phyloP scores from a whole-genome alignment of 805 yeast genomes.

The Suhomyces kilbournensis region DNA sequence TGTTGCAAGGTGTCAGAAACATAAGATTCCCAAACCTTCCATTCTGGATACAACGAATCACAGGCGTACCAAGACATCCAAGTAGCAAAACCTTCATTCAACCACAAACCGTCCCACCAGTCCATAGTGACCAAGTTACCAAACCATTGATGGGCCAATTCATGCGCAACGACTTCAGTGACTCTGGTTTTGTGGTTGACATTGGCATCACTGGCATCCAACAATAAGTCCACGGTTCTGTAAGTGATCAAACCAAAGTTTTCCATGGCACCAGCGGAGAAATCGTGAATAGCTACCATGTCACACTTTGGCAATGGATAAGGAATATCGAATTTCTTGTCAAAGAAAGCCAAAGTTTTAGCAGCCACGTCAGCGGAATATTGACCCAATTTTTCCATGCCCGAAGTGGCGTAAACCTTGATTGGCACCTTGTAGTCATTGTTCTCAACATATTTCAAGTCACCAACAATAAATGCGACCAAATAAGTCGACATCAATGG shows the following conservation, averaged over 20 bases:
- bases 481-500: slow-evolving; percentile 84
- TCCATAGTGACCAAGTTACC: slow-evolving; percentile 90
- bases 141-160: slow-evolving; percentile 90
- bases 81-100: slow-evolving; percentile 86
- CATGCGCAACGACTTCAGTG: slow-evolving; percentile 84
- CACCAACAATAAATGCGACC: slow-evolving; percentile 81
- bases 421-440: slow-evolving; percentile 69
- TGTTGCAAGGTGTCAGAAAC: slow-evolving; percentile 73
- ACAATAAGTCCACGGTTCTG: slow-evolving; percentile 69
- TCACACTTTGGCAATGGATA: slow-evolving; percentile 81
- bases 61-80: slow-evolving; percentile 90
- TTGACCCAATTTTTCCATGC: slow-evolving; percentile 65
- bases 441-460: slow-evolving; percentile 68
- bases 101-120: slow-evolving; percentile 90
- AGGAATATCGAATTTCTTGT: slow-evolving; percentile 66
- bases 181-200: slow-evolving; percentile 66
- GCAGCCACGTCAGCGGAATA: slow-evolving; percentile 75
- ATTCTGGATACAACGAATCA: slow-evolving; percentile 72
- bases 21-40: slow-evolving; percentile 85
- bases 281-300: slow-evolving; percentile 79
- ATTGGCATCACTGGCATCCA: slow-evolving; percentile 69
- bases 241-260: slow-evolving; percentile 80
- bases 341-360: slow-evolving; percentile 70
- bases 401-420: slow-evolving; percentile 78
- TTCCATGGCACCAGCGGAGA: slow-evolving; percentile 88